A percentile compares a stretch with the other conserved stretches of the same genome.
Evolutionary conservation across 177 flowering plant genomes (phyloP).

Genomic region (Vitis hybrid): DNA sequence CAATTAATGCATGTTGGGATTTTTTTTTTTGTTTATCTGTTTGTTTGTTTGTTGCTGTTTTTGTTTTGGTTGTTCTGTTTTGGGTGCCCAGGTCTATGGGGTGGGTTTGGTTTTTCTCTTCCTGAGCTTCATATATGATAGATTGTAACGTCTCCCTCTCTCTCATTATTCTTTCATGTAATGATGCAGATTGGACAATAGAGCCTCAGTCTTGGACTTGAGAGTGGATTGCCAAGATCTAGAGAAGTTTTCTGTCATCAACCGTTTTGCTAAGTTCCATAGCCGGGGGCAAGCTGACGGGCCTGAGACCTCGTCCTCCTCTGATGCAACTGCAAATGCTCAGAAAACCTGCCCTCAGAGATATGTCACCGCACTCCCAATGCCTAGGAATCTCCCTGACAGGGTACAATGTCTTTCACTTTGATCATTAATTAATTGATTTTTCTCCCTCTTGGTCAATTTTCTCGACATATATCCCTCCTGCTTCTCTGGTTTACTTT

Average conservation of each 20-base stretch:
- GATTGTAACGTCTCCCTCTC: not conserved
- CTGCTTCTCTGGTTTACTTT: slow-evolving; percentile 11
- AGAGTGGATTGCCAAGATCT: slow-evolving; percentile 72
- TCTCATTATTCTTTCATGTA: slow-evolving; percentile 9
- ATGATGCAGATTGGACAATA: slow-evolving; percentile 64
- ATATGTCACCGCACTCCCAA: slow-evolving; percentile 67
- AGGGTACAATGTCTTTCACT: slow-evolving; percentile 86
- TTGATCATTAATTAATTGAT: slow-evolving; percentile 57
- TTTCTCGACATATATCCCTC: slow-evolving; percentile 21
- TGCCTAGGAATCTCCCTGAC: slow-evolving; percentile 80
- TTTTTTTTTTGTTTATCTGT: not conserved
- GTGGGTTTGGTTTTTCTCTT: not conserved
- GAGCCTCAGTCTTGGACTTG: slow-evolving; percentile 58
- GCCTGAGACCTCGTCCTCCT: slow-evolving; percentile 41
- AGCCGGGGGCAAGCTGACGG: slow-evolving; percentile 56
- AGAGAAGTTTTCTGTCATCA: slow-evolving; percentile 66
- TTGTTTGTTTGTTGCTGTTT: not conserved
- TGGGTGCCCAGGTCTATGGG: not conserved
- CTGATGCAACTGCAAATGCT: slow-evolving; percentile 27
- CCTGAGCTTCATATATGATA: not conserved
- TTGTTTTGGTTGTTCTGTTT: too few relatives aligned
- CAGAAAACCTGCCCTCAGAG: slow-evolving; percentile 53
- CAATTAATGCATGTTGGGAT: not conserved
- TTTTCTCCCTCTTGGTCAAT: slow-evolving; percentile 16
- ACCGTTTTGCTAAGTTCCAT: slow-evolving; percentile 83